Percentiles rank a stretch among this genome's conserved stretches.
Evolutionary conservation across 306 rosid species (phyloP).

Genomic region (Ammopiptanthus mongolicus): DNA sequence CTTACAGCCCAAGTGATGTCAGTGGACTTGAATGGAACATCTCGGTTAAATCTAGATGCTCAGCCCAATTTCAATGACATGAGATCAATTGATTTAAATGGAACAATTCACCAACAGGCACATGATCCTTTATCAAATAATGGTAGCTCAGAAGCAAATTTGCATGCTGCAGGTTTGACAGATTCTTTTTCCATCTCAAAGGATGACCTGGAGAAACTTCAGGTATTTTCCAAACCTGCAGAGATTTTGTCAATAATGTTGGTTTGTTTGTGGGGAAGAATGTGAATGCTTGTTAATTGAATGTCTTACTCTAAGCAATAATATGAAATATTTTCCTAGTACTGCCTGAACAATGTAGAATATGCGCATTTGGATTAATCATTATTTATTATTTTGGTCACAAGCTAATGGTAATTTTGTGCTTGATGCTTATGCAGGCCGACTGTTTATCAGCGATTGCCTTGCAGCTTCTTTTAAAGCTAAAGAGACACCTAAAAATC

Average conservation of each 20-base stretch:
- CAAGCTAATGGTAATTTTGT: not conserved
- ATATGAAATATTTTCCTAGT: not conserved
- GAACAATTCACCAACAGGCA: slow-evolving; percentile 45
- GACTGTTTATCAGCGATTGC: slow-evolving; percentile 79
- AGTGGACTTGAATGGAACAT: slow-evolving; percentile 53
- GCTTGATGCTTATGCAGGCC: slow-evolving; percentile 42
- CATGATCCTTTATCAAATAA: slow-evolving; percentile 36
- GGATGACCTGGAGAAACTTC: slow-evolving; percentile 68
- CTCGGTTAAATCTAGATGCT: slow-evolving; percentile 34
- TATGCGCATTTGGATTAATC: not conserved
- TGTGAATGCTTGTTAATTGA: not conserved
- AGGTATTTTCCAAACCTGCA: slow-evolving; percentile 42
- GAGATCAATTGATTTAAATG: slow-evolving; percentile 65
- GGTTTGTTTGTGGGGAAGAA: not conserved
- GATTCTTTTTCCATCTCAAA: slow-evolving; percentile 44
- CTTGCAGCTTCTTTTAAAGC: slow-evolving; percentile 88
- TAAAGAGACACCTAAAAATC: slow-evolving; percentile 92
- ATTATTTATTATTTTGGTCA: not conserved
- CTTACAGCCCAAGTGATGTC: slow-evolving; percentile 28
- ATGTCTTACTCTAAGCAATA: not conserved
- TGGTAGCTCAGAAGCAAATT: slow-evolving; percentile 35
- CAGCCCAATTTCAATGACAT: slow-evolving; percentile 30
- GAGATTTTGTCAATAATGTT: not conserved
- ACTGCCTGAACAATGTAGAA: not conserved
- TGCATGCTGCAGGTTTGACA: slow-evolving; percentile 22